A percentile compares a stretch with the other conserved stretches of the same genome.
Conservation (phyloP, 768 basidiomycete species). For the Pleurotus tuoliensis region DNA sequence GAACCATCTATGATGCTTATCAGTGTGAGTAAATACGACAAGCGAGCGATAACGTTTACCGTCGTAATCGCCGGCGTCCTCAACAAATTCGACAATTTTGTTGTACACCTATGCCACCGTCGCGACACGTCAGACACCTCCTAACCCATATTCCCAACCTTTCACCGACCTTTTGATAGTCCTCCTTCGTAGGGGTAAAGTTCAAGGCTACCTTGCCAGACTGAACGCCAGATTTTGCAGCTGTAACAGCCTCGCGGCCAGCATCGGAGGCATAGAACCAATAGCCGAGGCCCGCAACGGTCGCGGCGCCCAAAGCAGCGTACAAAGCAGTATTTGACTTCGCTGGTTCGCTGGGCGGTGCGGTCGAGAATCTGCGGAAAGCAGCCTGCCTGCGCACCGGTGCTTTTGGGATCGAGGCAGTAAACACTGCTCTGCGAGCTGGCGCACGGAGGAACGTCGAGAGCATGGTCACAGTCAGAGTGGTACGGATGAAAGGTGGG, state of each 20-base stretch:
- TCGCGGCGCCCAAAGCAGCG: conserved; percentile 57
- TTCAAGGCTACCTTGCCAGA: conserved; percentile 59
- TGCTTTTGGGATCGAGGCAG: conserved; percentile 24
- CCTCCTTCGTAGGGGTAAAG: conserved; percentile 73
- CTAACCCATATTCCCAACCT: not conserved
- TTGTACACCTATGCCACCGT: conserved; percentile 73
- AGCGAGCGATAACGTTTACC: conserved; percentile 41
- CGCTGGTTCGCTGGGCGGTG: conserved; percentile 41
- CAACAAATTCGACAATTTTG: conserved; percentile 71
- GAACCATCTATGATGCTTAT: conserved; percentile 62
- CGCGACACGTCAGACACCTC: not conserved
- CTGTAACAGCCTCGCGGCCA: conserved; percentile 47
- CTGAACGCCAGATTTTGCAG: conserved; percentile 60
- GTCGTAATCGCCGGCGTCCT: conserved; percentile 81
- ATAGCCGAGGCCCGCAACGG: conserved; percentile 60
- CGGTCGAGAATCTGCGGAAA: conserved; percentile 60
- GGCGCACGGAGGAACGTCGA: conserved; percentile 50
- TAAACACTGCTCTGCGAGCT: conserved; percentile 38
- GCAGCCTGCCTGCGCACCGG: conserved; percentile 32
- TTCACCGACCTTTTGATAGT: conserved; percentile 77
- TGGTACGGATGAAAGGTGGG: conserved; percentile 2
- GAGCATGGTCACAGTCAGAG: conserved; percentile 42
- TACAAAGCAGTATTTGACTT: conserved; percentile 58
- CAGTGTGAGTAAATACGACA: conserved; percentile 8
- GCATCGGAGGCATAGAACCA: conserved; percentile 48